Conservation (phyloP, 1,284 basidiomycete species). For the Puccinia coronata region DNA sequence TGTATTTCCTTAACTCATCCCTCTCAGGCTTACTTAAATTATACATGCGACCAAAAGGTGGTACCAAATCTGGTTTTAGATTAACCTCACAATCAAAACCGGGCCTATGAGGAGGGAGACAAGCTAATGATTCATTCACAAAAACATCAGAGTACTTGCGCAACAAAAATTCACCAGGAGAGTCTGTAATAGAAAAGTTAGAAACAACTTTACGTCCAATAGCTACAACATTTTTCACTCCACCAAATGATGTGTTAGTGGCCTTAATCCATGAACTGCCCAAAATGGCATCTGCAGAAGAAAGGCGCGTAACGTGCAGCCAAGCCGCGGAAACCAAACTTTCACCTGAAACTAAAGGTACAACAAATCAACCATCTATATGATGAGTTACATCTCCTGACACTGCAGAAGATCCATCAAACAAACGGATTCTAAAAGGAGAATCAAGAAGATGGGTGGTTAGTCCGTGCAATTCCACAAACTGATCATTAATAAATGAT, state of each 20-base stretch:
- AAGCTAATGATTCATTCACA: not conserved
- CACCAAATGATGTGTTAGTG: not conserved
- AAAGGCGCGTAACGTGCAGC: not conserved
- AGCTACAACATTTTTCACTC: not conserved
- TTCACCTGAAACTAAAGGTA: not conserved
- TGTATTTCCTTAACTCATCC: not conserved
- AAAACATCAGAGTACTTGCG: not conserved
- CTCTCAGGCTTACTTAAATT: not conserved
- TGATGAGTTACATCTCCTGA: not conserved
- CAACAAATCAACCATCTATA: not conserved
- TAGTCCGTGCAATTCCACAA: not conserved
- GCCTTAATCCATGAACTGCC: not conserved
- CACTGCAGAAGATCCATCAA: not conserved
- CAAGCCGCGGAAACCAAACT: not conserved
- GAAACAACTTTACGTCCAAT: not conserved
- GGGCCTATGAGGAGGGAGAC: not conserved
- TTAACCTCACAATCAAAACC: not conserved
- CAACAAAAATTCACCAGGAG: not conserved
- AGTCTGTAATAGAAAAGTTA: not conserved
- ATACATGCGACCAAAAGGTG: conserved; percentile 1
- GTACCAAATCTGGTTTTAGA: not conserved
- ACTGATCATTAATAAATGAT: not conserved
- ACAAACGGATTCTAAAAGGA: not conserved
- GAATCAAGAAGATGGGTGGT: too few relatives aligned
- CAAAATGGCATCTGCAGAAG: not conserved